Conservation (phyloP, 78 protist species). For the Dictyostelium brefeldianum region DNA sequence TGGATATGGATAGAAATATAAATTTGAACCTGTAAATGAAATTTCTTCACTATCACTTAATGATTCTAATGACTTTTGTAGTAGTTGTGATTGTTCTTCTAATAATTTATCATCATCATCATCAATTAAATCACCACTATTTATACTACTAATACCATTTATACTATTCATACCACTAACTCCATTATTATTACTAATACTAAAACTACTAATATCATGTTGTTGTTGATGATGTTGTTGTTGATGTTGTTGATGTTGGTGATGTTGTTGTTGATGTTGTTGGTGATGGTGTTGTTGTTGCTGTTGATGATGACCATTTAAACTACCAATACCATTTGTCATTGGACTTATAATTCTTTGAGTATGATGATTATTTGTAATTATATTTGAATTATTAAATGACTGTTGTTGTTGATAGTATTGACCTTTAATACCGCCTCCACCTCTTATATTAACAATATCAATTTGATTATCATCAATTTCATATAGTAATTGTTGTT, state of each 20-base stretch:
- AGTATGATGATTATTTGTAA: slow-evolving; percentile 3
- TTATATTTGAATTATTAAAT: background rate
- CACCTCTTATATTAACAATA: background rate
- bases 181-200: background rate
- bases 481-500: background rate
- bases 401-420: background rate
- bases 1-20: background rate
- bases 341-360: slow-evolving; percentile 1
- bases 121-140: background rate
- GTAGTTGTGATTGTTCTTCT: slow-evolving; percentile 52
- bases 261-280: too few species aligned
- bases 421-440: background rate
- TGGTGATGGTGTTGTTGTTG: too few species aligned
- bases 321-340: background rate
- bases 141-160: background rate
- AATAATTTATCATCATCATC: slow-evolving; percentile 43
- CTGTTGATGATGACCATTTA: background rate
- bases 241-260: too few species aligned
- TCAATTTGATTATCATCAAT: slow-evolving; percentile 19
- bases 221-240: background rate
- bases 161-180: background rate
- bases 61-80: slow-evolving; percentile 60
- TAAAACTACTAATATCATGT: background rate
- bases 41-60: slow-evolving; percentile 65
- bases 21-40: background rate